phyloP scores from a whole-genome alignment of 208 protist genomes.

The Porcisia deanei region DNA sequence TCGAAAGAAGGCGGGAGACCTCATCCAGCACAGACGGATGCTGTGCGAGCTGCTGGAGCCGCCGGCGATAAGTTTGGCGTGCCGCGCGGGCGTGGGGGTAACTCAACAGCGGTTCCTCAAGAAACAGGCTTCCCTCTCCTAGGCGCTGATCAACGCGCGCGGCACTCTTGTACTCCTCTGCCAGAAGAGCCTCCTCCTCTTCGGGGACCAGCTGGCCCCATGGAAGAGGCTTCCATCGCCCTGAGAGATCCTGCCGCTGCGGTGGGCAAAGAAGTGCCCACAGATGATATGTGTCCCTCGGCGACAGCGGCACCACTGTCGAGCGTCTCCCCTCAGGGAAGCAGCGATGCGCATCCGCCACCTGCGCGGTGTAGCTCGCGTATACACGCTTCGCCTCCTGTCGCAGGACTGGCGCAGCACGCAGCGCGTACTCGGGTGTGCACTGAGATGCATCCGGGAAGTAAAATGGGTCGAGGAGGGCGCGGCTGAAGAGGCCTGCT shows the following conservation, averaged over 20 bases:
- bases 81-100: conserved; percentile 24
- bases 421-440: conserved; percentile 34
- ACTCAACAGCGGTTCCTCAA: conserved; percentile 11
- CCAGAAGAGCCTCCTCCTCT: conserved; percentile 44
- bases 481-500: conserved; percentile 41
- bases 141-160: too few relatives aligned
- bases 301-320: conserved; percentile 29
- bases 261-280: conserved; percentile 33
- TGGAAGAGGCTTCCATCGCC: conserved; percentile 31
- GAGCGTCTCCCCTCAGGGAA: conserved; percentile 17
- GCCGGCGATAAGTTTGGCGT: conserved; percentile 29
- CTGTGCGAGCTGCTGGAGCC: conserved; percentile 38
- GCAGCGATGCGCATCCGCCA: conserved; percentile 28
- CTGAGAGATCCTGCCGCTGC: conserved; percentile 23
- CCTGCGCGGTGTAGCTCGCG: conserved; percentile 18
- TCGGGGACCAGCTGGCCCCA: conserved; percentile 39
- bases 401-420: conserved; percentile 26
- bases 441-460: conserved; percentile 37
- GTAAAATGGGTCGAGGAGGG: conserved; percentile 47
- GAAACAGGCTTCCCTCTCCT: neutral
- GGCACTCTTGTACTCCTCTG: conserved; percentile 11
- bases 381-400: conserved; percentile 14
- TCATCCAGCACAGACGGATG: conserved; percentile 23
- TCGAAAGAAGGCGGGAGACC: conserved; percentile 31
- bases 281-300: conserved; percentile 17